phyloP scores from a whole-genome alignment of 2,329 filamentous ascomycete genomes.

The Diplodia corticola region DNA sequence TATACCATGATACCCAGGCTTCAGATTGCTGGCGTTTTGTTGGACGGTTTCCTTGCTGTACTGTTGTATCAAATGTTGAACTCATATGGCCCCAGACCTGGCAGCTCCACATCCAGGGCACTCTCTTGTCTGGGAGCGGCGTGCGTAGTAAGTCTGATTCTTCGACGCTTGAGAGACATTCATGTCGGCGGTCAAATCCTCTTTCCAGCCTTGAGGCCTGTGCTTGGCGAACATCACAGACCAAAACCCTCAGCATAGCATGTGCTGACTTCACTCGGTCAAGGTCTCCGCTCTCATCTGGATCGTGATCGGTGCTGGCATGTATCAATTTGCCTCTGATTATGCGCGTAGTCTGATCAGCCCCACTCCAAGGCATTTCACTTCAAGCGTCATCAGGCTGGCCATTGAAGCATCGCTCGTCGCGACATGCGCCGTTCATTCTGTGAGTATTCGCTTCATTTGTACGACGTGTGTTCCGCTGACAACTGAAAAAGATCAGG shows the following conservation, averaged over 20 bases:
- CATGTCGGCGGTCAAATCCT: too few relatives aligned
- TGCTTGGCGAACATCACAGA: too few relatives aligned
- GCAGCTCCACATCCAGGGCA: background rate
- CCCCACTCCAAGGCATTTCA: background rate
- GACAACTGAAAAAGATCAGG: background rate
- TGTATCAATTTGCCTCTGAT: background rate
- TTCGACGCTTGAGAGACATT: too few relatives aligned
- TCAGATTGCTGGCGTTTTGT: conserved; percentile 33
- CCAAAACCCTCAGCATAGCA: too few relatives aligned
- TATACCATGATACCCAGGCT: conserved; percentile 33
- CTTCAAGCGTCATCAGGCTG: conserved; percentile 1
- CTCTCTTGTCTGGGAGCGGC: background rate
- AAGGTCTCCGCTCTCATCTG: background rate
- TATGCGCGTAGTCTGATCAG: background rate
- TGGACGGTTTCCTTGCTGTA: conserved; percentile 35
- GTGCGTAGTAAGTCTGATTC: background rate
- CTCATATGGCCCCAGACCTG: background rate
- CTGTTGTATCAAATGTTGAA: conserved; percentile 25
- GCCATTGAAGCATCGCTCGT: background rate
- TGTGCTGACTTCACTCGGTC: background rate
- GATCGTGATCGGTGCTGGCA: background rate
- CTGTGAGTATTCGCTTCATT: background rate
- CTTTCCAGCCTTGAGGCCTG: background rate
- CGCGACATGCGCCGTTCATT: background rate
- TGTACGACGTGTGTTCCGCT: background rate